These are phyloP conservation scores for Neoboletus magnificus DNA, from an alignment of 768 basidiomycete genomes.

Conservation along the genomic window DNA sequence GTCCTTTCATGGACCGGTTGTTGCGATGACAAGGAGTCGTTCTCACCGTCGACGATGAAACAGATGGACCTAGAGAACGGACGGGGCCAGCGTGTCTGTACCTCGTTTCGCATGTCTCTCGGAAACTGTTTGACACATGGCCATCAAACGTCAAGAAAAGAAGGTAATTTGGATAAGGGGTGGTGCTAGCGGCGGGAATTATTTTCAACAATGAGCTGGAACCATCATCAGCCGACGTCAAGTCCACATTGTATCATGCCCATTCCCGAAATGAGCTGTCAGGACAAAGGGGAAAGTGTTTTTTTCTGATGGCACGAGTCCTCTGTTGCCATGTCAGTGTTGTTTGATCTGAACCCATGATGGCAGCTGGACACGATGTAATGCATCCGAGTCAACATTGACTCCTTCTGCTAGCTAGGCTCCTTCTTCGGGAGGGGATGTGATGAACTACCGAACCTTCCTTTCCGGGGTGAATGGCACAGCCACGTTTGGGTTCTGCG, in stretches of 20 bases:
- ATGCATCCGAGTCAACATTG: neutral
- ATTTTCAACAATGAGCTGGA: conserved; percentile 26
- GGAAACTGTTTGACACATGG: conserved; percentile 21
- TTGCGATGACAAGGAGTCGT: conserved; percentile 10
- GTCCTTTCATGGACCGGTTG: conserved; percentile 3
- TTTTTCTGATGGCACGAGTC: neutral
- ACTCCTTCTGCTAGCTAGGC: neutral
- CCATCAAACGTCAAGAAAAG: conserved; percentile 26
- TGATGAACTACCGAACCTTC: conserved; percentile 29
- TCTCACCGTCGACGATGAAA: conserved; percentile 25
- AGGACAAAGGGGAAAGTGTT: neutral
- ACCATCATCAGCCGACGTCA: conserved; percentile 26
- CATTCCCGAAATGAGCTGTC: conserved; percentile 26
- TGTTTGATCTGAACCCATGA: too few species aligned
- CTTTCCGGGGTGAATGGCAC: conserved; percentile 19
- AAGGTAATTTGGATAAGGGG: conserved; percentile 5
- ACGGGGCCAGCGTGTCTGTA: conserved; percentile 13
- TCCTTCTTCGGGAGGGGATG: neutral
- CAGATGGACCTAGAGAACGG: conserved; percentile 11
- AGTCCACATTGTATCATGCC: conserved; percentile 10
- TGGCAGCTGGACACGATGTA: neutral
- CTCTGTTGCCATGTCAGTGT: neutral
- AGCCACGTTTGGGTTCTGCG: conserved; percentile 18
- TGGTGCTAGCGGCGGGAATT: conserved; percentile 12
- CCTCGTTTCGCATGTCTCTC: conserved; percentile 18